Percentiles rank a stretch among this genome's conserved stretches.
Evolutionary conservation across 2,329 filamentous ascomycete genomes (phyloP).

Genomic region (Sporothrix euskadiensis): DNA sequence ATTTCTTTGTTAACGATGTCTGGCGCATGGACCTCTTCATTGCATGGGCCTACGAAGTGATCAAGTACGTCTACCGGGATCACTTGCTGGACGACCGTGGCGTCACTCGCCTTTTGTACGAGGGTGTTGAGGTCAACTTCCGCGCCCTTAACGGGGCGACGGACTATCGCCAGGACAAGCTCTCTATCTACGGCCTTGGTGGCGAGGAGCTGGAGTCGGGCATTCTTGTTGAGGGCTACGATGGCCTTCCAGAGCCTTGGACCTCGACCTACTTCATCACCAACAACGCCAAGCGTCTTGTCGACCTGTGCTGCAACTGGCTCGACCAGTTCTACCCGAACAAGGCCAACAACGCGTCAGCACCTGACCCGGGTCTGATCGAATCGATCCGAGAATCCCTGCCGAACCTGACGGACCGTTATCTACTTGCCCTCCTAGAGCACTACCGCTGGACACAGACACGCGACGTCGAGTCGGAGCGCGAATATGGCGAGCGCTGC

Average conservation of each 20-base stretch:
- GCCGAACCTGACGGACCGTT: slow-evolving; percentile 55
- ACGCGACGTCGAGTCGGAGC: slow-evolving; percentile 47
- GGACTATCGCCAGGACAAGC: slow-evolving; percentile 70
- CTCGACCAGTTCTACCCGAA: slow-evolving; percentile 49
- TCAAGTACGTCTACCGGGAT: slow-evolving; percentile 70
- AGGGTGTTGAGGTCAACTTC: slow-evolving; percentile 67
- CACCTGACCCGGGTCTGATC: slow-evolving; percentile 46
- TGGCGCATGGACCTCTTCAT: slow-evolving; percentile 72
- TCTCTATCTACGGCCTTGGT: slow-evolving; percentile 70
- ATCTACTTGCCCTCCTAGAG: slow-evolving; percentile 57
- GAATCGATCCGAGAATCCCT: slow-evolving; percentile 51
- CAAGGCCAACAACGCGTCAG: slow-evolving; percentile 30
- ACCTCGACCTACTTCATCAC: slow-evolving; percentile 68
- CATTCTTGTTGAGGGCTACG: slow-evolving; percentile 63
- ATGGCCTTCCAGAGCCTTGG: slow-evolving; percentile 78
- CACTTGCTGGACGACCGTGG: slow-evolving; percentile 56
- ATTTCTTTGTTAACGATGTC: slow-evolving; percentile 81
- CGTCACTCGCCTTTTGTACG: slow-evolving; percentile 59
- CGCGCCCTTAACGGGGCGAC: slow-evolving; percentile 69
- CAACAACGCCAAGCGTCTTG: slow-evolving; percentile 61
- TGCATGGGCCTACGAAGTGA: slow-evolving; percentile 74
- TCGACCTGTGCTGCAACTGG: slow-evolving; percentile 60
- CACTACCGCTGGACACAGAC: slow-evolving; percentile 53
- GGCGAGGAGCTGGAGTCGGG: slow-evolving; percentile 66
- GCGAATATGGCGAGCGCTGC: slow-evolving; percentile 49